Base-by-base conservation (phyloP, 1,139 yeast genomes). In the Lodderomyces pseudojiufengensis region DNA sequence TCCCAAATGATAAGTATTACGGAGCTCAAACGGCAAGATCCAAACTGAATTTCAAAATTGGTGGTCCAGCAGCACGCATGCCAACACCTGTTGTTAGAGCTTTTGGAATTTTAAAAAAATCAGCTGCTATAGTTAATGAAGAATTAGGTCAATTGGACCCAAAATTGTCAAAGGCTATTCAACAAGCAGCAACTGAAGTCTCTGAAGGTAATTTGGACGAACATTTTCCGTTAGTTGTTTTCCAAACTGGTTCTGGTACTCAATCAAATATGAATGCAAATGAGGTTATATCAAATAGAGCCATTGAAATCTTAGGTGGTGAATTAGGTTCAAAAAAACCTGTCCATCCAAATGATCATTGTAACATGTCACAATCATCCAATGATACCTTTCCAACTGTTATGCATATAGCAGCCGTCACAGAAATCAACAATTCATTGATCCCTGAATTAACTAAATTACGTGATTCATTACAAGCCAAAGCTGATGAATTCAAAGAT, bases 381-480 rank as follows among this genome's bases (percentile, higher is more conserved):
- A 92, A 92, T 63, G 98, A 92, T 66, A 92, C 98, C 40, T 86
- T 90, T 84, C 98, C 98, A 49, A 90, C 98, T 24, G 98, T 92
- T 41, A 92, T 92, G 98, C 98, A 92, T 70, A 92, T 92, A 66
- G 97, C 98, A 36, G 97, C 97, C 22, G 96, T 90, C 43, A 76
- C 84, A 35, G 96, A 92, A 69, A 85, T 92, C 65, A 71, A 82
- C 38, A 57, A 76, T 52, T 70, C 73, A 36, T 74, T 94, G 60
- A 52, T 92, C 38, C 98, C 98, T 24, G 84, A 87, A 54, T 73
- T 92, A 55, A 72, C 76, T 42, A 73, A 70, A 37, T 79, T 92
- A 55, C 84, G 85, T 63, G 86, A 83, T 54, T 74, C 96, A 20
- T 70, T 94, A 48, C 75, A 76, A 40, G 73, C 63, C 46, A 92